Percentiles rank a stretch among this genome's conserved stretches.
Evolutionary conservation across 306 rosid genomes (phyloP).

Genomic region (Vicia sativa): DNA sequence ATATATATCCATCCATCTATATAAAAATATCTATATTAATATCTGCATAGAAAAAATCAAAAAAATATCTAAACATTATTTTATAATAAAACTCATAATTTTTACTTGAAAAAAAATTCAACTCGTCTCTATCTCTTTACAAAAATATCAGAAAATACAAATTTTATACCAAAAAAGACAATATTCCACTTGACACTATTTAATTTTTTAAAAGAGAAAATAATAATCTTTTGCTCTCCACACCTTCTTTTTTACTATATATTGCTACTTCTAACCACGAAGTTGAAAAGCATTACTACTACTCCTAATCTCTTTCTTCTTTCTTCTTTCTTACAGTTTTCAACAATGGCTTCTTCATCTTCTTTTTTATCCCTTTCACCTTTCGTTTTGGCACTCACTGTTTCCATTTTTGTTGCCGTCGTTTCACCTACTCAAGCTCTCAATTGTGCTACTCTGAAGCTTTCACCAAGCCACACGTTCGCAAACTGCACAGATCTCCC

Average conservation of each 20-base stretch:
- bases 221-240: background rate
- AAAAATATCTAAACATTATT: too few relatives aligned
- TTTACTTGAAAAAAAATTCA: too few relatives aligned
- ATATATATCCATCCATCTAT: too few relatives aligned
- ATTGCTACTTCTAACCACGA: background rate
- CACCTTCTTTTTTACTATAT: conserved; percentile 31
- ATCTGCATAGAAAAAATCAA: too few relatives aligned
- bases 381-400: background rate
- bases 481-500: conserved; percentile 63
- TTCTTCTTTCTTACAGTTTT: background rate
- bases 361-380: background rate
- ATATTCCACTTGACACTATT: too few relatives aligned
- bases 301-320: too few relatives aligned
- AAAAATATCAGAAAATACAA: too few relatives aligned
- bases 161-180: too few relatives aligned
- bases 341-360: conserved; percentile 43
- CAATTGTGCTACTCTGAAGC: conserved; percentile 51
- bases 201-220: too few relatives aligned
- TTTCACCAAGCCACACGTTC: conserved; percentile 43
- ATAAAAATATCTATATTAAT: too few relatives aligned
- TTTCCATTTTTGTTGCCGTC: conserved; percentile 27
- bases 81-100: too few relatives aligned
- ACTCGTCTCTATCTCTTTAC: too few relatives aligned
- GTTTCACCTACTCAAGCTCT: conserved; percentile 44
- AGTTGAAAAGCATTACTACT: background rate